A percentile compares a stretch with the other conserved stretches of the same genome.
phyloP scores from a whole-genome alignment of 2,329 filamentous ascomycete species.

The Colletotrichum tropicicola region DNA sequence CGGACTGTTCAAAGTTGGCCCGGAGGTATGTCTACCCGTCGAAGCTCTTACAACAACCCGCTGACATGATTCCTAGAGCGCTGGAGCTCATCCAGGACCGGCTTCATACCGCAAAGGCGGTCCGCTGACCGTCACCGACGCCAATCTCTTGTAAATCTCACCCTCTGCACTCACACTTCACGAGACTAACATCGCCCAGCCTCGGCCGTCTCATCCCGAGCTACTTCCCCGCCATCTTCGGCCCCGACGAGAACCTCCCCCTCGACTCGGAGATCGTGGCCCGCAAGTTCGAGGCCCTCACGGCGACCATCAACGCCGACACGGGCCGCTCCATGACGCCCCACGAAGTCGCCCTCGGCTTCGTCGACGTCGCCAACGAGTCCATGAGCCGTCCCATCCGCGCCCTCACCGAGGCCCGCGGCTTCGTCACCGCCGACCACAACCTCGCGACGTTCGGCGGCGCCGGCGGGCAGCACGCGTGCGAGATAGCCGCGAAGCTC shows the following conservation, averaged over 20 bases:
- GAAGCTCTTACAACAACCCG: too few relatives aligned
- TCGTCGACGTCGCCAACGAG: constrained; percentile 46
- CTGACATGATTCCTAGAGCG: too few relatives aligned
- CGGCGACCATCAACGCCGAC: constrained; percentile 50
- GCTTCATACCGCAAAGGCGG: constrained; percentile 78
- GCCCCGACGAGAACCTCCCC: constrained; percentile 69
- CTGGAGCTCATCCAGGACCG: constrained; percentile 75
- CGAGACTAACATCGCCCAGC: too few relatives aligned
- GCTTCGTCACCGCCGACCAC: constrained; percentile 43
- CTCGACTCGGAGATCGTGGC: constrained; percentile 51
- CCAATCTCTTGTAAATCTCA: constrained; percentile 76
- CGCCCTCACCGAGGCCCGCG: constrained; percentile 45
- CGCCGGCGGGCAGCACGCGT: constrained; percentile 50
- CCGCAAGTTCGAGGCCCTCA: constrained; percentile 51
- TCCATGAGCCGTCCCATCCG: constrained; percentile 46
- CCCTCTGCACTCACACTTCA: too few relatives aligned
- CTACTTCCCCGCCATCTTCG: constrained; percentile 79
- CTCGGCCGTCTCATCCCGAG: constrained; percentile 68
- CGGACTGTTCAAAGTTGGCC: constrained; percentile 77
- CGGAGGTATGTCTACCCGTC: too few relatives aligned
- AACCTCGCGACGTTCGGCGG: constrained; percentile 46
- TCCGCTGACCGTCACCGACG: constrained; percentile 76
- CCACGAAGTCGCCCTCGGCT: constrained; percentile 49
- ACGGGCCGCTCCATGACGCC: constrained; percentile 34
- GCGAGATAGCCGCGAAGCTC: constrained; percentile 45